These are phyloP conservation scores for Akanthomyces muscarius DNA, from an alignment of 2,329 filamentous ascomycete species.

Conservation along the genomic window DNA sequence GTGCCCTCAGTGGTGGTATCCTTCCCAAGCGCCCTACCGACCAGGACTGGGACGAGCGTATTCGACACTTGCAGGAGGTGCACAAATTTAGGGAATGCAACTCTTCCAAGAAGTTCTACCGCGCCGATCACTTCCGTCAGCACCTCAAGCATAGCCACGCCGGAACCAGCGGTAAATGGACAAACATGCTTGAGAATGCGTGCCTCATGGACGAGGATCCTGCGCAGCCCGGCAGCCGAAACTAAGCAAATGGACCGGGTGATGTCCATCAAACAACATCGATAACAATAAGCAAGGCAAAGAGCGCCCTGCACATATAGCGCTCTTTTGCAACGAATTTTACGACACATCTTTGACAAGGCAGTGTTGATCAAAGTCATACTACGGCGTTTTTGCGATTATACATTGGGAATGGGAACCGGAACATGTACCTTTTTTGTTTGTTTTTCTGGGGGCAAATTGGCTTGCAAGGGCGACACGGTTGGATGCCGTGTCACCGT, in stretches of 20 bases:
- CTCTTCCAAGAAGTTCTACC: constrained; percentile 95
- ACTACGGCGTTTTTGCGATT: constrained; percentile 10
- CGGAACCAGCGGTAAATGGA: constrained; percentile 97
- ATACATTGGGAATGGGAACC: constrained; percentile 6
- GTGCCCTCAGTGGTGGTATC: constrained; percentile 33
- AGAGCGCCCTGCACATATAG: constrained; percentile 7
- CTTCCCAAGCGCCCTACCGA: constrained; percentile 57
- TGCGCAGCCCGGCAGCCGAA: neutral
- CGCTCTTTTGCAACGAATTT: constrained; percentile 14
- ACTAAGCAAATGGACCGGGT: neutral
- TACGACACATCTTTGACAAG: constrained; percentile 15
- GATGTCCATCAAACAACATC: neutral
- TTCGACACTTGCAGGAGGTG: constrained; percentile 80
- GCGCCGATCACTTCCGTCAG: constrained; percentile 96
- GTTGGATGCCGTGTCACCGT: constrained; percentile 4
- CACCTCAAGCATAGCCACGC: constrained; percentile 97
- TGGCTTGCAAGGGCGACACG: constrained; percentile 10
- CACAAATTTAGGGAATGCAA: constrained; percentile 99
- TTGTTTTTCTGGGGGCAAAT: constrained; percentile 7
- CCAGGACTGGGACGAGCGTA: constrained; percentile 81
- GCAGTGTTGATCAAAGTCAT: constrained; percentile 17
- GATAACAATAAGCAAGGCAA: neutral
- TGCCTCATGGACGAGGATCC: constrained; percentile 90
- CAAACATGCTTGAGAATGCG: constrained; percentile 92
- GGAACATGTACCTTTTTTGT: constrained; percentile 2